These are phyloP conservation scores for Penicillium sp. DNA, from an alignment of 2,329 filamentous ascomycete genomes.

Conservation along the genomic window DNA sequence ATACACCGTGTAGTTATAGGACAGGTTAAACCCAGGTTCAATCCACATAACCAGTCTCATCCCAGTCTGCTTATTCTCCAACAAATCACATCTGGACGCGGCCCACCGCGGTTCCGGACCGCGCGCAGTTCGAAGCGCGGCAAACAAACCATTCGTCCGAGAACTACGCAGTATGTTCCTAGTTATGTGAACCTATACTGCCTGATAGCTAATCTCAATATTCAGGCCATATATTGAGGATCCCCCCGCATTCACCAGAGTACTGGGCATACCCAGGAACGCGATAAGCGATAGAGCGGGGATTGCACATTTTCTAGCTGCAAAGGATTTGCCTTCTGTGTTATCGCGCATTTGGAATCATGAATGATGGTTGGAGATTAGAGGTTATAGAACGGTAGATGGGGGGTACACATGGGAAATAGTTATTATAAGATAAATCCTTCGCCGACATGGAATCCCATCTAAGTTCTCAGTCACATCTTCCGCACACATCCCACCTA, in stretches of 20 bases:
- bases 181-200: too few species aligned
- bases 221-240: too few species aligned
- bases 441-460: background rate
- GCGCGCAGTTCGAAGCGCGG: constrained; percentile 10
- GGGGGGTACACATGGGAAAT: background rate
- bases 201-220: too few species aligned
- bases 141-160: background rate
- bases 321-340: too few species aligned
- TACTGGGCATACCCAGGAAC: too few species aligned
- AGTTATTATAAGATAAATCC: background rate
- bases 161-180: too few species aligned
- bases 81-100: background rate
- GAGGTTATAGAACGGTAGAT: background rate
- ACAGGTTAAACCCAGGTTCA: background rate
- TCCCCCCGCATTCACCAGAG: constrained; percentile 1
- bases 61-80: background rate
- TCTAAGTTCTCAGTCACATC: background rate
- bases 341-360: background rate
- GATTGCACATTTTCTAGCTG: too few species aligned
- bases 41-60: background rate
- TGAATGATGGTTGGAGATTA: background rate
- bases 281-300: background rate
- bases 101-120: constrained; percentile 17
- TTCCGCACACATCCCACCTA: background rate
- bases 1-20: background rate